Base-by-base conservation (phyloP, 176 grass and related monocot species). In the Bonia amplexicaulis region DNA sequence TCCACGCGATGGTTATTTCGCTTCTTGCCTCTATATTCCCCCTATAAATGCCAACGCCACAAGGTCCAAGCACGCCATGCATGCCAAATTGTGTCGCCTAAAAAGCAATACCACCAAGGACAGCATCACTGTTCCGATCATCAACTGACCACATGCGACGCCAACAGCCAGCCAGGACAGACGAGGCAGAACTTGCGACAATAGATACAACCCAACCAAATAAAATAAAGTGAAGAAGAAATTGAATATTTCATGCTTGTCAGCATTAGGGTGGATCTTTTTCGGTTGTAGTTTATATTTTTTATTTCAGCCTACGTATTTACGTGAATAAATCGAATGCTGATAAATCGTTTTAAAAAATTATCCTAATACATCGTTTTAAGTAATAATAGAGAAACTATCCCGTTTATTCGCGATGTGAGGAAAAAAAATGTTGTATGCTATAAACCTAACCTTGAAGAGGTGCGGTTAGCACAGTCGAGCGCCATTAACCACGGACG, bases 201-300 rank as follows among this genome's bases (percentile, higher is more conserved):
- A 73, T 6, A n/a, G n/a, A 46, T 29, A 48, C 27, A 3, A 16
- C 9, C 22, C 25, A 48, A 71, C 46, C 6, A 26, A 15, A 9
- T 5, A 31, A 40, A 31, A 74, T 11, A 12, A 6, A 1, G 72
- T 7, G 4, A 37, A 0, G 0, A 0, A 37, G 12, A 4, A 74
- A 57, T 22, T n/a, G 8, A 57, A 57, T 10, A 57, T 20, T 6
- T 3, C 13, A 9, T 5, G 16, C 73, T 14, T 48, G 68, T 47
- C 69, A 83, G 52, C 0, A 0, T 37, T 37, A 5, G 35, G 4
- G 4, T 37, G 0, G 1, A 2, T 37, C 5, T 0, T 37, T 37
- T 37, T 5, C 4, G 0, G 2, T 0, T 37, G 4, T 37, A 0
- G 0, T 0, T 37, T 37, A 37, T 37, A 37, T 37, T 5, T 37